Evolutionary conservation across 345 rosid genomes (phyloP).

Genomic region (Citrus trifoliata): DNA sequence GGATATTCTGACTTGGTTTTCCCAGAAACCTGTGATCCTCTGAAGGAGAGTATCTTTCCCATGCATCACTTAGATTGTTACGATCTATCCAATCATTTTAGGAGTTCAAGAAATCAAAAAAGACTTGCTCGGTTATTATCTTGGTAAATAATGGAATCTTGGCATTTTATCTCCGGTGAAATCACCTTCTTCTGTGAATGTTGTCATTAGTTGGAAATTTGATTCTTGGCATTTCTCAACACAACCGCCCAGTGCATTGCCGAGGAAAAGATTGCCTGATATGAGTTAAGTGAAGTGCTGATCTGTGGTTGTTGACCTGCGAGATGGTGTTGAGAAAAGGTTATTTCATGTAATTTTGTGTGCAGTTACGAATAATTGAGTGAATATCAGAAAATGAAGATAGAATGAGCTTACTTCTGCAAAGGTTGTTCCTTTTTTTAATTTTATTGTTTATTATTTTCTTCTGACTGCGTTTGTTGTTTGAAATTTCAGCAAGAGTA

Average conservation of each 20-base stretch:
- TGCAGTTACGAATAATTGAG: slow-evolving; percentile 70
- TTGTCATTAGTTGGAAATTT: slow-evolving; percentile 27
- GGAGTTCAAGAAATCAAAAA: slow-evolving; percentile 39
- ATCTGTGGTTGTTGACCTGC: too few species aligned
- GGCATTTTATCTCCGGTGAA: slow-evolving; percentile 29
- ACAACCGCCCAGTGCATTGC: slow-evolving; percentile 14
- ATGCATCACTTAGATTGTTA: slow-evolving; percentile 65
- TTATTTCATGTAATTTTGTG: slow-evolving; percentile 54
- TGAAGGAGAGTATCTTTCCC: slow-evolving; percentile 58
- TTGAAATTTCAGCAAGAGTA: slow-evolving; percentile 8
- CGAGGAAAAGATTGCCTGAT: neutral
- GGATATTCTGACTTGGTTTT: slow-evolving; percentile 76
- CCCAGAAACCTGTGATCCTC: slow-evolving; percentile 69
- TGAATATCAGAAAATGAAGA: slow-evolving; percentile 35
- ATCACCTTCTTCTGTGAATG: slow-evolving; percentile 19
- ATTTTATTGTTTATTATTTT: neutral
- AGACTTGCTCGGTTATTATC: slow-evolving; percentile 54
- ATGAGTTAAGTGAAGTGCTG: too few species aligned
- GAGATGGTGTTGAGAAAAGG: too few species aligned
- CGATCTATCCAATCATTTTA: slow-evolving; percentile 36
- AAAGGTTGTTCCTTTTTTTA: slow-evolving; percentile 1
- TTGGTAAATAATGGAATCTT: slow-evolving; percentile 47
- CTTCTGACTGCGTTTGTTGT: neutral
- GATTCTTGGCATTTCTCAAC: slow-evolving; percentile 40
- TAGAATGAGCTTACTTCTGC: slow-evolving; percentile 28